Evolutionary conservation across 257 asterid species (phyloP), one percentile per base, ranked within the genome.

Genomic region (Thymus mandschuricus): DNA sequence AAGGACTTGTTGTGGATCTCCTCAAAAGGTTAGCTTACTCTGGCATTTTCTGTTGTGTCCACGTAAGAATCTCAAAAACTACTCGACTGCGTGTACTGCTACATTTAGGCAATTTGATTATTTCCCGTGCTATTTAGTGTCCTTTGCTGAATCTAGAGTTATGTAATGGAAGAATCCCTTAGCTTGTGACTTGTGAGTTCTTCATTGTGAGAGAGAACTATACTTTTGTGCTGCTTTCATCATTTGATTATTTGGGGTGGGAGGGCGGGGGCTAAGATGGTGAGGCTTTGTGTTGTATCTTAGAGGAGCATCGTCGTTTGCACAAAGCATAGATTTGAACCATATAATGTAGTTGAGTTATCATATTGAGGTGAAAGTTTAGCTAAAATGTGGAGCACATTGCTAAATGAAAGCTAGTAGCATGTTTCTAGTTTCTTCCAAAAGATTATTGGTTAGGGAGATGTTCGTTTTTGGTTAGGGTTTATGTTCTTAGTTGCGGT

Each of bases 101-200:
- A 21, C 49, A 44, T 8, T 11, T 8, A 1, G 11, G 3, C 1
- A 44, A 10, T 44, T 59, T 6, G 48, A 27, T 51, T 8, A 41
- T 66, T 56, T 56, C 45, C 33, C 56, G 27, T 57, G 69, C 6
- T 45, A 45, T 30, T 38, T 67, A 31, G 74, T 48, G 28, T 49
- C 30, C 35, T 35, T 35, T 12, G 21, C 9, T 2, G 29, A 72
- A 55, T 31, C 13, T 60, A 44, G 55, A 31, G 27, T 28, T 31
- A 15, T 15, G 43, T 64, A 54, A 10, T 5, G 1, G 40, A 8
- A 40, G 67, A 72, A 28, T 35, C 33, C 34, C 62, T 27, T 62
- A 50, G 21, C 40, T 51, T n/a, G 28, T 54, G 33, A 40, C 40
- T 51, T n/a, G 28, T 54, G 33, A 40, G 8, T 54, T 62, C 10